Evolutionary conservation across 352 stramenopile genomes (phyloP).

Genomic region (Phytopythium montanum): DNA sequence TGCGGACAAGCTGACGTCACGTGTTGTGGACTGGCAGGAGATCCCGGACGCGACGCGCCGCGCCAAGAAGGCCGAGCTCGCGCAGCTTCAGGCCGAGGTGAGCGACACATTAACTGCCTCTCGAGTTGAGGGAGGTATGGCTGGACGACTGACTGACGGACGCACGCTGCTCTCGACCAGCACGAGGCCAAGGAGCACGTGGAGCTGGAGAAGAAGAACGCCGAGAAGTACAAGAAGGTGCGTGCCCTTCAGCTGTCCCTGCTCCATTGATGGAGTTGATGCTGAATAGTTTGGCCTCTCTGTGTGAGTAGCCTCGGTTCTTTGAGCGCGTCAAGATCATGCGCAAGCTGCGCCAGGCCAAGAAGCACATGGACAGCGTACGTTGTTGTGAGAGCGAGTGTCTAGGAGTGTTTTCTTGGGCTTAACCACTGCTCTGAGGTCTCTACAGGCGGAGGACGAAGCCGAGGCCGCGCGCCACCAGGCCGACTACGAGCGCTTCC

Average conservation of each 20-base stretch:
- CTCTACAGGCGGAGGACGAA: conserved; percentile 29
- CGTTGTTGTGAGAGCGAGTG: background rate
- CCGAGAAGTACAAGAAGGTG: conserved; percentile 81
- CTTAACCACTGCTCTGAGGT: background rate
- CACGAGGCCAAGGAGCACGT: conserved; percentile 42
- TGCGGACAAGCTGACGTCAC: background rate
- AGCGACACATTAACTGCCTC: background rate
- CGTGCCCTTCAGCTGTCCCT: conserved; percentile 1
- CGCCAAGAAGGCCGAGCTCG: conserved; percentile 45
- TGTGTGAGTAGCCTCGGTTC: conserved; percentile 52
- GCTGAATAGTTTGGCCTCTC: background rate
- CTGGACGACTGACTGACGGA: background rate
- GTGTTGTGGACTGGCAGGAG: conserved; percentile 13
- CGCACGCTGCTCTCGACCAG: conserved; percentile 10
- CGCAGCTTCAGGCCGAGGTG: conserved; percentile 46
- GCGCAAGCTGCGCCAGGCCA: conserved; percentile 67
- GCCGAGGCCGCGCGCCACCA: conserved; percentile 31
- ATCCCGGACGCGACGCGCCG: conserved; percentile 37
- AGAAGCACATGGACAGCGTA: conserved; percentile 47
- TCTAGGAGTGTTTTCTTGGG: background rate
- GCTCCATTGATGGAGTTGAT: background rate
- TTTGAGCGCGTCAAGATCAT: conserved; percentile 85
- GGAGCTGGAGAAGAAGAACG: conserved; percentile 62
- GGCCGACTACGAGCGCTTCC: conserved; percentile 41
- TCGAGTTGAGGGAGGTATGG: too few relatives aligned